phyloP scores from a whole-genome alignment of 2,329 filamentous ascomycete species.

The Setomelanomma holmii region DNA sequence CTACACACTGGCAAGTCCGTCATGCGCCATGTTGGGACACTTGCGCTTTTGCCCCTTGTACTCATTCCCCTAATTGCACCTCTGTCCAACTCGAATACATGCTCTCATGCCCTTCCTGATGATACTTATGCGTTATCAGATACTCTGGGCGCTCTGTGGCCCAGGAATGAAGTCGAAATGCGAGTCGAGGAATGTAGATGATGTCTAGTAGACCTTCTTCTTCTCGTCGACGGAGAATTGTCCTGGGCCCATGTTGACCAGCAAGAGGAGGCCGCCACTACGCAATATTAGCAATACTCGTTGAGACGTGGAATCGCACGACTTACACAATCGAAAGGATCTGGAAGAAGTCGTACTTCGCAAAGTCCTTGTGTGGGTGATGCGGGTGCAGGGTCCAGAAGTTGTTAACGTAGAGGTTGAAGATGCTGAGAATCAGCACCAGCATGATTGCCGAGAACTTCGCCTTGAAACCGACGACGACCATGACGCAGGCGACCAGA shows the following conservation, averaged over 20 bases:
- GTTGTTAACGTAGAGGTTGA: constrained; percentile 98
- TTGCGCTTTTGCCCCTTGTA: constrained; percentile 17
- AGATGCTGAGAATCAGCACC: constrained; percentile 92
- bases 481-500: constrained; percentile 94
- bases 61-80: constrained; percentile 4
- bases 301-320: neutral
- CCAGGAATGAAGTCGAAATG: constrained; percentile 25
- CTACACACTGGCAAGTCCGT: constrained; percentile 36
- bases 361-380: constrained; percentile 99
- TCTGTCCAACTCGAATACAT: constrained; percentile 10
- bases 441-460: constrained; percentile 97
- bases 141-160: constrained; percentile 27
- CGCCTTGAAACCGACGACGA: constrained; percentile 98
- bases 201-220: constrained; percentile 95
- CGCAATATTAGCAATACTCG: constrained; percentile 22
- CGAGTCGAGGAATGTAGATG: constrained; percentile 19
- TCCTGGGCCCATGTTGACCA: constrained; percentile 98
- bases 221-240: constrained; percentile 99
- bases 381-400: constrained; percentile 99
- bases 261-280: constrained; percentile 86
- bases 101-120: constrained; percentile 10
- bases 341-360: constrained; percentile 99
- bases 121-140: constrained; percentile 29
- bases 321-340: constrained; percentile 93
- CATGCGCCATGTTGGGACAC: constrained; percentile 25